phyloP scores from a whole-genome alignment of 805 yeast species.

The Sporopachydermia lactativora region DNA sequence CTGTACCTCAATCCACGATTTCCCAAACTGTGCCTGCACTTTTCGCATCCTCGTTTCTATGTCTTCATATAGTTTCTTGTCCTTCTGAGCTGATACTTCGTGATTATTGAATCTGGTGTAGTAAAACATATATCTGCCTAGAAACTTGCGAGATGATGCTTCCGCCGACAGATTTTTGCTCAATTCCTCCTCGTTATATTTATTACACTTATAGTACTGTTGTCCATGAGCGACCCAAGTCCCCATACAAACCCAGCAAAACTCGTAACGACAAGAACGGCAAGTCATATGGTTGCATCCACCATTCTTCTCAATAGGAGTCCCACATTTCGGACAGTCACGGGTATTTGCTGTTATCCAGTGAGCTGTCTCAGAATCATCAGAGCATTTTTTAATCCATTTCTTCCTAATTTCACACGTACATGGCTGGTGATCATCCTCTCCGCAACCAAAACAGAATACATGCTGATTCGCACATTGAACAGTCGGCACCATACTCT shows the following conservation, averaged over 20 bases:
- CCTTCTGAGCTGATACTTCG: conserved; percentile 62
- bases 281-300: conserved; percentile 98
- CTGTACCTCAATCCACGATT: conserved; percentile 81
- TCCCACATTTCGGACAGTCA: conserved; percentile 69
- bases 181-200: conserved; percentile 32
- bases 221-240: conserved; percentile 62
- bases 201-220: conserved; percentile 52
- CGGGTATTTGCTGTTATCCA: conserved; percentile 84
- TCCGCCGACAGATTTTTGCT: conserved; percentile 25
- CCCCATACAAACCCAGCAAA: conserved; percentile 87
- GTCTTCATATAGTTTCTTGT: conserved; percentile 43
- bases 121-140: conserved; percentile 59
- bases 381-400: conserved; percentile 72
- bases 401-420: conserved; percentile 53
- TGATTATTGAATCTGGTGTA: conserved; percentile 65
- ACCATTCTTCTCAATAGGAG: conserved; percentile 82
- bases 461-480: conserved; percentile 49
- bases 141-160: conserved; percentile 30
- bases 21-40: conserved; percentile 48
- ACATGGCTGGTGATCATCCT: conserved; percentile 73
- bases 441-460: conserved; percentile 68
- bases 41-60: conserved; percentile 50
- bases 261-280: conserved; percentile 57
- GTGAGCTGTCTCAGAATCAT: conserved; percentile 76
- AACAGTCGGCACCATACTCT: conserved; percentile 47